Evolutionary conservation across 495 filamentous ascomycete species (phyloP).

Genomic region (Daldinia bambusicola): DNA sequence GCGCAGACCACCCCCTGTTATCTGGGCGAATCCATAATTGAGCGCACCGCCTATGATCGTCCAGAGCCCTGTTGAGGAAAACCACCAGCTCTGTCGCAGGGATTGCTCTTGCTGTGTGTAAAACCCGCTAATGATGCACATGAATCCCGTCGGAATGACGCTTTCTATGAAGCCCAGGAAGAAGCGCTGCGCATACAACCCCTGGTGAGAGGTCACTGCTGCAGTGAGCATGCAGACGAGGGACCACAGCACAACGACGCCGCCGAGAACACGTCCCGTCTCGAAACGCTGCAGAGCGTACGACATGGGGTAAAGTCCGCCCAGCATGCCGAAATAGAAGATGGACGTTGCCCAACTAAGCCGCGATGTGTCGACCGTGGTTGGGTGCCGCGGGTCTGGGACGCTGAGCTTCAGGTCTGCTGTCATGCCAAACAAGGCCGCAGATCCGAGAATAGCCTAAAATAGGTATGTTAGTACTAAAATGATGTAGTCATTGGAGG

Average conservation of each 20-base stretch:
- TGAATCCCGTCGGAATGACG: constrained; percentile 74
- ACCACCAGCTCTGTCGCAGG: constrained; percentile 76
- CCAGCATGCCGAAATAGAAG: constrained; percentile 84
- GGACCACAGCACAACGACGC: constrained; percentile 73
- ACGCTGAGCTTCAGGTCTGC: constrained; percentile 68
- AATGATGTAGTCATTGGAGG: background rate
- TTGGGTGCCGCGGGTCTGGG: constrained; percentile 60
- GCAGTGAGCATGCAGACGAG: constrained; percentile 74
- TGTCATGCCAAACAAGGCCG: constrained; percentile 79
- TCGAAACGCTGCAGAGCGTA: constrained; percentile 73
- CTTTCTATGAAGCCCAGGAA: constrained; percentile 76
- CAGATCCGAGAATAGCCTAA: constrained; percentile 76
- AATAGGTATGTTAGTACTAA: constrained; percentile 2
- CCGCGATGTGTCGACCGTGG: constrained; percentile 67
- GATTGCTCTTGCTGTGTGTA: constrained; percentile 77
- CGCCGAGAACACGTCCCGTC: constrained; percentile 68
- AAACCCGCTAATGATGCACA: constrained; percentile 70
- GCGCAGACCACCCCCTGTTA: constrained; percentile 62
- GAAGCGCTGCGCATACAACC: constrained; percentile 74
- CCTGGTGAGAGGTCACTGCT: constrained; percentile 69
- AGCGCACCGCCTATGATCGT: constrained; percentile 73
- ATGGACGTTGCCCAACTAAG: constrained; percentile 80
- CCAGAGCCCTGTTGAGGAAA: constrained; percentile 71
- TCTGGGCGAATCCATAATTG: constrained; percentile 77
- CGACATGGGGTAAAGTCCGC: constrained; percentile 77